Evolutionary conservation across 2,329 filamentous ascomycete species (phyloP).

Genomic region (Fusarium nematophilum): DNA sequence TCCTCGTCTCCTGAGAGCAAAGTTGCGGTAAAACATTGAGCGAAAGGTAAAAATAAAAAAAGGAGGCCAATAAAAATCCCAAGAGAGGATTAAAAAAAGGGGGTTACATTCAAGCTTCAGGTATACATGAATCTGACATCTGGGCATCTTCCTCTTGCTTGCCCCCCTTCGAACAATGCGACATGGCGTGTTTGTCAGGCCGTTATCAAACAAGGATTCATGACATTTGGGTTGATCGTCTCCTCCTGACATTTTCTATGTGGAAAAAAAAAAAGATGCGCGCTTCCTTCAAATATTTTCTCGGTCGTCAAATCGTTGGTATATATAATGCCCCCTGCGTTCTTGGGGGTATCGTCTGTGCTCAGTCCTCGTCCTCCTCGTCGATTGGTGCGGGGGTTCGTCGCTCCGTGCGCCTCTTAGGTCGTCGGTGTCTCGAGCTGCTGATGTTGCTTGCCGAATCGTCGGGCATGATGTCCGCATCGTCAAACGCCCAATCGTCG

Average conservation of each 20-base stretch:
- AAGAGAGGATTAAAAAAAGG: slow-evolving; percentile 6
- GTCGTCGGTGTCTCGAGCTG: slow-evolving; percentile 74
- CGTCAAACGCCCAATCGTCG: slow-evolving; percentile 68
- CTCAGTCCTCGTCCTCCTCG: slow-evolving; percentile 75
- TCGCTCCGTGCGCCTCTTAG: slow-evolving; percentile 75
- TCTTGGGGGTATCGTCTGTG: slow-evolving; percentile 10
- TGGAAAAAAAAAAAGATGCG: slow-evolving; percentile 29
- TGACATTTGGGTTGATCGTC: slow-evolving; percentile 33
- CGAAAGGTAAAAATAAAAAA: slow-evolving; percentile 15
- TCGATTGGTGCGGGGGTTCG: slow-evolving; percentile 79
- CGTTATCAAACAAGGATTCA: slow-evolving; percentile 35
- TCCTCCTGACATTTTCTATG: slow-evolving; percentile 34
- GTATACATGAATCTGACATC: slow-evolving; percentile 42
- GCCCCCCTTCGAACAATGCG: slow-evolving; percentile 25
- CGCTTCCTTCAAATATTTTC: slow-evolving; percentile 35
- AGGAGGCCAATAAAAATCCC: slow-evolving; percentile 9
- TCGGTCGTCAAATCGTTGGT: slow-evolving; percentile 32
- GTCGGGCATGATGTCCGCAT: slow-evolving; percentile 76
- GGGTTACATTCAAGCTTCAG: slow-evolving; percentile 7
- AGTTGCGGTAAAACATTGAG: slow-evolving; percentile 14
- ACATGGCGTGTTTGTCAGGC: slow-evolving; percentile 21
- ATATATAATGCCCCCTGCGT: slow-evolving; percentile 15
- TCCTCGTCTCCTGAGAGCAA: too few species aligned
- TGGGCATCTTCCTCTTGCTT: neutral
- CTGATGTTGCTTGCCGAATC: slow-evolving; percentile 85